Evolutionary conservation across 1,284 basidiomycete genomes (phyloP), one percentile per base, ranked within the genome.

Genomic region (Ganoderma boninense): DNA sequence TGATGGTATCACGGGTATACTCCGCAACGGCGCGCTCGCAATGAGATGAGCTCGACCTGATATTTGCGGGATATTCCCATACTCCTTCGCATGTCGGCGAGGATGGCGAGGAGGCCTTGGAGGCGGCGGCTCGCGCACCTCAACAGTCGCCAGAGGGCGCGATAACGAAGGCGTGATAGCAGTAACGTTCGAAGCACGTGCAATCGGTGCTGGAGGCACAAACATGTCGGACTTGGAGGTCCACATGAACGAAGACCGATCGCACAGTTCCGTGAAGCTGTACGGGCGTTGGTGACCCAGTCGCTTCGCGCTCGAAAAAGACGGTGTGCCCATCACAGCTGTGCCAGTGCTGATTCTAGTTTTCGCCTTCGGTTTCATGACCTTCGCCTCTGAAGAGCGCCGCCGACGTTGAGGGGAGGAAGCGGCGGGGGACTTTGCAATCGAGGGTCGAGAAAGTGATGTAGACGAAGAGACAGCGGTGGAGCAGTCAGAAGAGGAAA

Each of bases 251-350:
- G 76, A 73, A 10, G 76, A 77, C 10, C 56, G 52, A n/a, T 72
- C 73, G 62, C 74, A 79, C 13, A 80, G 71, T 69, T 80, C 77
- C 6, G 79, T 77, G 46, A 80, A 56, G 67, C 78, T 79, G 59
- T 77, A 75, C 40, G 68, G 65, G 42, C 70, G 73, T 4, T 49
- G 59, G 60, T 65, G 18, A 7, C 54, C 49, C 14, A 67, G 49
- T 14, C 66, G 66, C 32, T 59, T 63, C 1, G 67, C 69, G 2
- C 68, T 65, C 1, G 69, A 69, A n/a, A 73, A 73, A 7, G 71
- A 60, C 2, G 67, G 71, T 8, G 70, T 69, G 8, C 4, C 46
- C 8, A 59, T 46, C 8, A 54, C 35, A 35, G 46, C 56, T 11
- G 54, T 14, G 38, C 54, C n/a, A 8, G 4, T 20, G 38, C 38